Evolutionary conservation across 495 filamentous ascomycete genomes (phyloP).

Genomic region (Trichoderma reesei): DNA sequence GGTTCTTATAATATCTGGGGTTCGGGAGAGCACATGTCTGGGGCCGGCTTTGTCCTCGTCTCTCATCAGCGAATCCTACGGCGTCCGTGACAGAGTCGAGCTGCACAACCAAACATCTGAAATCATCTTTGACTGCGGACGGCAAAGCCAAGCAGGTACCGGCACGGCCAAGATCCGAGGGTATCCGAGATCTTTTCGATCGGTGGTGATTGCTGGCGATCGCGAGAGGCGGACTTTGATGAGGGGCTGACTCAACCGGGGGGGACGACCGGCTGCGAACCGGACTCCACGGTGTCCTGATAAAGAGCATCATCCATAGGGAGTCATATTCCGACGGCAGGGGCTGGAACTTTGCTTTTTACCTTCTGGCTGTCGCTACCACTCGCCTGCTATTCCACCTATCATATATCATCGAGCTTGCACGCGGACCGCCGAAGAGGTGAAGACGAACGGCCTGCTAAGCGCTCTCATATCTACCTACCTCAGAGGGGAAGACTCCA

Average conservation of each 20-base stretch:
- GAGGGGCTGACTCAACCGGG: not conserved
- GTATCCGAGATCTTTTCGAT: not conserved
- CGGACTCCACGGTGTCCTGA: not conserved
- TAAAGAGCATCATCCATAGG: not conserved
- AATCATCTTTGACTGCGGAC: no score
- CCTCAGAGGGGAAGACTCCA: not conserved
- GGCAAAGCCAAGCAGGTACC: not conserved
- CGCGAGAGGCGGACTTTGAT: not conserved
- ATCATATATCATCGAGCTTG: no score
- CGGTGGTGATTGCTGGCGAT: not conserved
- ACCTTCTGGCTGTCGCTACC: no score
- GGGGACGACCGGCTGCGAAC: not conserved
- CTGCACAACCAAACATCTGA: not conserved
- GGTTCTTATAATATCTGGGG: not conserved
- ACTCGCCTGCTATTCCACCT: no score
- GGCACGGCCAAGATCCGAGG: not conserved
- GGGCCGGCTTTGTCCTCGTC: no score
- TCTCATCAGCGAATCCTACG: not conserved
- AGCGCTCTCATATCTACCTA: not conserved
- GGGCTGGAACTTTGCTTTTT: no score
- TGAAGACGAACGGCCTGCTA: not conserved
- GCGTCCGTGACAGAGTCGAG: not conserved
- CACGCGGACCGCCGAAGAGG: not conserved
- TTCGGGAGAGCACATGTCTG: not conserved
- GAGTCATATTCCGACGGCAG: no score